Evolutionary conservation across 2,329 filamentous ascomycete genomes (phyloP).

Genomic region (Ambrosiella cleistominuta): DNA sequence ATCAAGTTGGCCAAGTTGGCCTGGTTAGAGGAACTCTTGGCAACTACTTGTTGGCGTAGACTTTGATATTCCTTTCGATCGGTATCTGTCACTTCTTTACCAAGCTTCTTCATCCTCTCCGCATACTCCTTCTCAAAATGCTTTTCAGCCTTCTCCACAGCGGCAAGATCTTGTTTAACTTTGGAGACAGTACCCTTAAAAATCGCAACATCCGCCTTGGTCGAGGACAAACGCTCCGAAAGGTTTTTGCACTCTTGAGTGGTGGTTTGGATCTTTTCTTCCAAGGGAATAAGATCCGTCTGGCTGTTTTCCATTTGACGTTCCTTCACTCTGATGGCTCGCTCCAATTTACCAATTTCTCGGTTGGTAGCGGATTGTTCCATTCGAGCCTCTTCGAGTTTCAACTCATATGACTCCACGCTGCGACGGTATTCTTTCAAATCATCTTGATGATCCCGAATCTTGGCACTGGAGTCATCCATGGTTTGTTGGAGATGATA

Average conservation of each 20-base stretch:
- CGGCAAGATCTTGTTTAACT: constrained; percentile 60
- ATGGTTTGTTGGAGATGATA: constrained; percentile 90
- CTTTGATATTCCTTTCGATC: constrained; percentile 82
- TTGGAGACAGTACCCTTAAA: constrained; percentile 53
- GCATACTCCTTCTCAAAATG: constrained; percentile 80
- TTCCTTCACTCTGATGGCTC: constrained; percentile 68
- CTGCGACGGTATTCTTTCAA: constrained; percentile 82
- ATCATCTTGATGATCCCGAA: constrained; percentile 85
- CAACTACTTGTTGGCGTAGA: constrained; percentile 69
- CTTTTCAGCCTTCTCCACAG: constrained; percentile 75
- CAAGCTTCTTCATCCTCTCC: constrained; percentile 69
- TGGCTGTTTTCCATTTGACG: constrained; percentile 74
- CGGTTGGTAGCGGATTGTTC: constrained; percentile 64
- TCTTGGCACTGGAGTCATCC: constrained; percentile 76
- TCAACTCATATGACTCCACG: constrained; percentile 66
- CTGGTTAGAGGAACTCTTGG: constrained; percentile 64
- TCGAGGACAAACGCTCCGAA: constrained; percentile 48
- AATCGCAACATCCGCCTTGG: constrained; percentile 58
- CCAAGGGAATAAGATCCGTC: constrained; percentile 70
- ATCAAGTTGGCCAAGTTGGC: constrained; percentile 70
- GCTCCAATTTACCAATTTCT: constrained; percentile 67
- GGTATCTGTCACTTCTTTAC: constrained; percentile 65
- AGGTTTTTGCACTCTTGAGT: constrained; percentile 52
- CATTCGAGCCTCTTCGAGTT: constrained; percentile 63
- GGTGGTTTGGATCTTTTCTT: constrained; percentile 78